Base-by-base conservation (phyloP, 2,329 filamentous ascomycete species). In the Neofusicoccum laricinum region DNA sequence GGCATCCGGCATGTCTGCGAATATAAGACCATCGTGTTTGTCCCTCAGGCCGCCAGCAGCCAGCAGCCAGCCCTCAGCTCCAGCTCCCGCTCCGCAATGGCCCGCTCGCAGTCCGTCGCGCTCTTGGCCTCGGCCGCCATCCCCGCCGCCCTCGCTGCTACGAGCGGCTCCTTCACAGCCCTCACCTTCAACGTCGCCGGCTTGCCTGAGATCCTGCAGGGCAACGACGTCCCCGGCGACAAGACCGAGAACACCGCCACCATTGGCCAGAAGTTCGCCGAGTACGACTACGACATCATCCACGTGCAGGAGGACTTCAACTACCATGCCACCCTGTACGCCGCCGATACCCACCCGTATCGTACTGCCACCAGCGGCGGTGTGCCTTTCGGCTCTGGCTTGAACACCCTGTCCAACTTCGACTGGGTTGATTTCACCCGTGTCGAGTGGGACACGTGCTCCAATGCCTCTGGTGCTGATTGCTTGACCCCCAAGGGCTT, bases 241-340 rank as follows among this genome's bases (percentile, higher is more conserved):
- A 89, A 89, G 76, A 76, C 78, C 0, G 79, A 78, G 6, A 89
- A 89, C 73, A 80, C 86, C 1, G 77, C 77, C 10, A 73, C 76
- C 32, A 88, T 90, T 55, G 88, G 88, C 0, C 71, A 79, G 4
- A 78, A 83, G 61, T 85, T 90, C 68, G 77, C 83, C 4, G 67
- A 84, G 70, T 84, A 87, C 65, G 80, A 76, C 64, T 88, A 85
- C 75, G 63, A 64, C 68, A 76, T 90, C 32, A 86, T 90, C 71
- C 81, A 90, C 67, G 77, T 88, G 14, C 88, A 90, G 72, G 88
- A 90, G 79, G 86, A 90, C 72, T 90, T 90, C 79, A 88, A 88
- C 76, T 90, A 86, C 74, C 87, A 90, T 68, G 83, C 85, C 8
- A 80, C 81, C 64, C 82, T 90, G 67, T 90, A 90, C 74, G 78